phyloP scores from a whole-genome alignment of 2,329 filamentous ascomycete species.

The Didymella pomorum region DNA sequence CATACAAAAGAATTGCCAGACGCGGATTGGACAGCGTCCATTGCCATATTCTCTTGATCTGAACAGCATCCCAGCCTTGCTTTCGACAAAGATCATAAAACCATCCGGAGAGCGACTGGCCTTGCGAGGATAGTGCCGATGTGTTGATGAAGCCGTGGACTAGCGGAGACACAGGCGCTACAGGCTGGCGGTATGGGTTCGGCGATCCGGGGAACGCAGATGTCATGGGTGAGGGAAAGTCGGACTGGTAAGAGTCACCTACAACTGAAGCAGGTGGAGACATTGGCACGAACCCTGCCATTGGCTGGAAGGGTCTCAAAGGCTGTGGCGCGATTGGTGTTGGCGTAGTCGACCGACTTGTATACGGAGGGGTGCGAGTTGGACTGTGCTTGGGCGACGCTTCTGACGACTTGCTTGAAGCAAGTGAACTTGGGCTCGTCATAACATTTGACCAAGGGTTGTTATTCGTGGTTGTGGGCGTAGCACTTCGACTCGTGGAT shows the following conservation, averaged over 20 bases:
- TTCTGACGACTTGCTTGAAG: constrained; percentile 41
- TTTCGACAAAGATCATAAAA: constrained; percentile 48
- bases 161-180: constrained; percentile 38
- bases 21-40: constrained; percentile 52
- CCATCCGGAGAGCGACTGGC: constrained; percentile 48
- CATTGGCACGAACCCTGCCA: constrained; percentile 47
- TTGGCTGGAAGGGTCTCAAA: constrained; percentile 42
- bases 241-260: constrained; percentile 43
- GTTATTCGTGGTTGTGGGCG: constrained; percentile 48
- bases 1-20: constrained; percentile 49
- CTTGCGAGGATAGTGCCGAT: constrained; percentile 46
- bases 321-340: constrained; percentile 50
- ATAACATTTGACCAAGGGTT: constrained; percentile 52
- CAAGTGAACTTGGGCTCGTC: constrained; percentile 40
- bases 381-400: constrained; percentile 49
- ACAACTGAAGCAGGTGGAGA: constrained; percentile 40
- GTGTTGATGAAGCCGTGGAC: constrained; percentile 50
- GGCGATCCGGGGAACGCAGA: constrained; percentile 40
- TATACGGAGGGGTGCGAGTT: constrained; percentile 48
- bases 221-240: constrained; percentile 42
- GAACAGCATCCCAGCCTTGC: constrained; percentile 46
- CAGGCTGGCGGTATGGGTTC: constrained; percentile 48
- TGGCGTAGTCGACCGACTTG: constrained; percentile 50
- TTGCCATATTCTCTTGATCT: constrained; percentile 50
- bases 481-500: constrained; percentile 48